These are phyloP conservation scores for Malassezia dermatis DNA, from an alignment of 1,284 basidiomycete species.

Conservation along the genomic window DNA sequence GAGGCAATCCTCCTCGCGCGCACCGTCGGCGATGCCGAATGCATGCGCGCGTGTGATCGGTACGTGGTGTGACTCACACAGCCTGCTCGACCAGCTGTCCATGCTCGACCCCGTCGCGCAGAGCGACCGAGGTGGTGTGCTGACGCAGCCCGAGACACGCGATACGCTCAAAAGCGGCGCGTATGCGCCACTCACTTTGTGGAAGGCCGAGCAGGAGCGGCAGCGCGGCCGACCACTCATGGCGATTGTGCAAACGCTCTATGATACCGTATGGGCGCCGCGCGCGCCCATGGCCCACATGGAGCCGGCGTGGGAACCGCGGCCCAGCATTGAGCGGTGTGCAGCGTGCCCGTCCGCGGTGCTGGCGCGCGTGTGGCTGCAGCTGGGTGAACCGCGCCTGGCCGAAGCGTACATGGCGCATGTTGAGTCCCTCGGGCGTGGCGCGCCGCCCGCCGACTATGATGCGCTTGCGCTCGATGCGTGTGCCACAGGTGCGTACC, in stretches of 20 bases:
- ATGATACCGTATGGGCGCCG: conserved; percentile 10
- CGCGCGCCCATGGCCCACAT: not conserved
- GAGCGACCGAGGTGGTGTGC: not conserved
- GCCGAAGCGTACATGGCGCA: conserved; percentile 11
- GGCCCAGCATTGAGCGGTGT: conserved; percentile 15
- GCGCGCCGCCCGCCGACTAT: not conserved
- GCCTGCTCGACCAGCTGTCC: conserved; percentile 14
- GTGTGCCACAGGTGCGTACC: not conserved
- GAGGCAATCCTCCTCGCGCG: conserved; percentile 16
- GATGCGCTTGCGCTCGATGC: conserved; percentile 1
- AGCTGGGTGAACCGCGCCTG: conserved; percentile 4
- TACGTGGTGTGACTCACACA: not conserved
- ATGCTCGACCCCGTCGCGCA: not conserved
- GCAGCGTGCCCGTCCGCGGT: conserved; percentile 14
- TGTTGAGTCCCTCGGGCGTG: not conserved
- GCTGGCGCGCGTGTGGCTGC: conserved; percentile 14
- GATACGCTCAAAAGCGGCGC: conserved; percentile 5
- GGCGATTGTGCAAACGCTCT: conserved; percentile 1
- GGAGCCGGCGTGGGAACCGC: conserved; percentile 14
- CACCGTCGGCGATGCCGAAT: conserved; percentile 15
- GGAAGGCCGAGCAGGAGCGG: conserved; percentile 10
- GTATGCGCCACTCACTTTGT: conserved; percentile 9
- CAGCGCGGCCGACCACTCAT: conserved; percentile 9
- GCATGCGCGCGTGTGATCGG: conserved; percentile 17
- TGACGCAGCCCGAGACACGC: conserved; percentile 5